phyloP scores from a whole-genome alignment of 768 basidiomycete species.

The Naganishia randhawae region DNA sequence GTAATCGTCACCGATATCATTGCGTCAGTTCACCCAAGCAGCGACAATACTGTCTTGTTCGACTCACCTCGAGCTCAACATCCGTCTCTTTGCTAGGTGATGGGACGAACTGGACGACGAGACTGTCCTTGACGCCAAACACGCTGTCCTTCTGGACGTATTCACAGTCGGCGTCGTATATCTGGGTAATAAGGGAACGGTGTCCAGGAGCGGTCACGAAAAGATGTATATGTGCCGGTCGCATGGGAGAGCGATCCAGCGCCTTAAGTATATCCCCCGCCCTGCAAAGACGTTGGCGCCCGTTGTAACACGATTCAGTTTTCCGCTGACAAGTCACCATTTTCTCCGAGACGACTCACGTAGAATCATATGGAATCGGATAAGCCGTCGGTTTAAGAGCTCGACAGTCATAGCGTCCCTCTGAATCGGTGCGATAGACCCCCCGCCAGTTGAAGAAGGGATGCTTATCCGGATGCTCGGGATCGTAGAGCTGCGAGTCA shows the following conservation, averaged over 20 bases:
- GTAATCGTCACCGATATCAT: no score
- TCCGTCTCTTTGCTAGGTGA: not conserved
- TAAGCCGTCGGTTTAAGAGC: constrained; percentile 36
- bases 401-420: constrained; percentile 33
- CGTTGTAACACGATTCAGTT: not conserved
- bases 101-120: constrained; percentile 6
- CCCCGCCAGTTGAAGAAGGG: constrained; percentile 37
- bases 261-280: constrained; percentile 37
- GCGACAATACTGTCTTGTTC: not conserved
- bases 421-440: constrained; percentile 35
- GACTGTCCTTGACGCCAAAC: constrained; percentile 36
- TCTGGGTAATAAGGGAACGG: constrained; percentile 38
- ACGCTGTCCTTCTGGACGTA: constrained; percentile 40
- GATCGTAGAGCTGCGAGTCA: constrained; percentile 35
- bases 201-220: constrained; percentile 30
- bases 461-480: constrained; percentile 33
- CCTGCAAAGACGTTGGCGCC: not conserved
- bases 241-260: constrained; percentile 38
- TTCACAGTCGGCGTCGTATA: constrained; percentile 34
- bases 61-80: not conserved
- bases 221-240: constrained; percentile 38
- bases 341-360: no score
- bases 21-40: no score
- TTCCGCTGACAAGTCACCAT: not conserved
- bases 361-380: constrained; percentile 39